These are phyloP conservation scores for Platismatia glauca DNA, from an alignment of 495 filamentous ascomycete species.

Conservation along the genomic window DNA sequence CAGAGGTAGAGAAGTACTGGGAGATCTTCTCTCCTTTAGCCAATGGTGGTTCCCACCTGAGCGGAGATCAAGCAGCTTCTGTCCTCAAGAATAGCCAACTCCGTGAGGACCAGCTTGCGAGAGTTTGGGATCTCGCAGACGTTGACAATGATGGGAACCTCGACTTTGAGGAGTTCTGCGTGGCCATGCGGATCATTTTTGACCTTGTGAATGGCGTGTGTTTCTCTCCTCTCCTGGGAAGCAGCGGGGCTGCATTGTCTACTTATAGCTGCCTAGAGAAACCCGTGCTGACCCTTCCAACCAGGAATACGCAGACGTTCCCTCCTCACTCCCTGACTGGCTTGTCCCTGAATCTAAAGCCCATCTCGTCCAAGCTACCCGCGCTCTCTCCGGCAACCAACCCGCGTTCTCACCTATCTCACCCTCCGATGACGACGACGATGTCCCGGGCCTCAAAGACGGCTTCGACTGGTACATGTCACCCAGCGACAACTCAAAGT, in stretches of 20 bases:
- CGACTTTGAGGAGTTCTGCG: slow-evolving; percentile 99
- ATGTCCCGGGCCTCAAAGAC: slow-evolving; percentile 76
- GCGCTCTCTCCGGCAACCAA: slow-evolving; percentile 66
- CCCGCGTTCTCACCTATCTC: slow-evolving; percentile 71
- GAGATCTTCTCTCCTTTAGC: slow-evolving; percentile 86
- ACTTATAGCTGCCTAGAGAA: background rate
- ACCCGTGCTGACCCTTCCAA: background rate
- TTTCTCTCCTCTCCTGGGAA: slow-evolving; percentile 14
- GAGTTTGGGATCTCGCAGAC: slow-evolving; percentile 95
- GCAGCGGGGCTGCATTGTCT: background rate
- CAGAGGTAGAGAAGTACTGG: slow-evolving; percentile 97
- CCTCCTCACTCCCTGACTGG: slow-evolving; percentile 78
- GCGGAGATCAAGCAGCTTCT: slow-evolving; percentile 82
- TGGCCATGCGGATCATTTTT: slow-evolving; percentile 95
- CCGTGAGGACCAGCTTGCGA: slow-evolving; percentile 87
- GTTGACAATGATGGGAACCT: slow-evolving; percentile 93
- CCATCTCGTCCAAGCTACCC: slow-evolving; percentile 83
- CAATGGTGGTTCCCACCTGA: slow-evolving; percentile 74
- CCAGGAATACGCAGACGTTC: slow-evolving; percentile 82
- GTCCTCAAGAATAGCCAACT: slow-evolving; percentile 94
- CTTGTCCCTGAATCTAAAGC: slow-evolving; percentile 93
- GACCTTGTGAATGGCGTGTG: slow-evolving; percentile 90
- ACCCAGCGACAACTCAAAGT: slow-evolving; percentile 79
- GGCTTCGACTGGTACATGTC: slow-evolving; percentile 99
- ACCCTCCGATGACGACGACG: slow-evolving; percentile 57